Evolutionary conservation across 2,329 filamentous ascomycete species (phyloP).

Genomic region (Fusarium sp.): DNA sequence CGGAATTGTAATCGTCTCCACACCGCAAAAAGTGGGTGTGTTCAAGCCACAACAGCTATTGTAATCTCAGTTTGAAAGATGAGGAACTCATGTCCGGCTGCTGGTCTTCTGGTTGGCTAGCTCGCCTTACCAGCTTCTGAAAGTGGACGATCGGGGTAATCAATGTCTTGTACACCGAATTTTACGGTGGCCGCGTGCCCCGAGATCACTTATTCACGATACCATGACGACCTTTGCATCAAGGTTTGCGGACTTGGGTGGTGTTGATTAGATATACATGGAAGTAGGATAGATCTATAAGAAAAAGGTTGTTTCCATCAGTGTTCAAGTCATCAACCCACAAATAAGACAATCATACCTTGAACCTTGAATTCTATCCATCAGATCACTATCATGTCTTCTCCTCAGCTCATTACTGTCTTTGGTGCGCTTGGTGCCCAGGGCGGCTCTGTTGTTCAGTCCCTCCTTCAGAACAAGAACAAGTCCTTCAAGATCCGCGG

Average conservation of each 20-base stretch:
- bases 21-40: constrained; percentile 10
- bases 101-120: constrained; percentile 17
- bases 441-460: constrained; percentile 49
- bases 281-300: neutral
- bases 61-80: constrained; percentile 23
- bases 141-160: constrained; percentile 34
- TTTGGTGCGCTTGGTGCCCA: constrained; percentile 52
- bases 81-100: constrained; percentile 29
- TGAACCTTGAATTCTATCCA: neutral
- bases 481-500: constrained; percentile 47
- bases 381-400: constrained; percentile 37
- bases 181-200: constrained; percentile 15
- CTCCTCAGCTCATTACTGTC: constrained; percentile 49
- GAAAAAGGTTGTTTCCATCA: constrained; percentile 12
- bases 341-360: constrained; percentile 4
- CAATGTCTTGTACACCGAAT: constrained; percentile 16
- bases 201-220: constrained; percentile 27
- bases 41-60: constrained; percentile 36
- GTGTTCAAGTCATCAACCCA: constrained; percentile 16
- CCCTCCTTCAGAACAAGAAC: constrained; percentile 50
- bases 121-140: neutral
- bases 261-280: constrained; percentile 33
- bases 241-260: constrained; percentile 25
- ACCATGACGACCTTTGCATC: neutral
- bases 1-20: constrained; percentile 45